A percentile compares a stretch with the other conserved stretches of the same genome.
These are phyloP conservation scores for Colletotrichum nymphaeae DNA, from an alignment of 2,329 filamentous ascomycete species.

Conservation along the genomic window DNA sequence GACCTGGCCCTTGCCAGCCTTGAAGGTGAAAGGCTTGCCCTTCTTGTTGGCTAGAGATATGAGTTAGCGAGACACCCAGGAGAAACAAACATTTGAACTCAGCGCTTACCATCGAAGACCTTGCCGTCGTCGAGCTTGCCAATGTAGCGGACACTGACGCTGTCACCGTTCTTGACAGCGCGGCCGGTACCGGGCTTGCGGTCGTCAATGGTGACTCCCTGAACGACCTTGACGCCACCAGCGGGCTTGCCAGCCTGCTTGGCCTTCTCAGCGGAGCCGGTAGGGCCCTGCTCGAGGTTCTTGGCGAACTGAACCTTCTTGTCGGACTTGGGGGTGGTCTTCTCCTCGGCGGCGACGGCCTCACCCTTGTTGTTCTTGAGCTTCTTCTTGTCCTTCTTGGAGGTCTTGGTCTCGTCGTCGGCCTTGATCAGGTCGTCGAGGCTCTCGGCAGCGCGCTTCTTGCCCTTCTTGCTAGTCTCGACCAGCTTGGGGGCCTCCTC, in stretches of 20 bases:
- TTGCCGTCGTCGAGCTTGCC: constrained; percentile 96
- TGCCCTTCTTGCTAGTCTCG: constrained; percentile 71
- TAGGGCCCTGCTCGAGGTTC: constrained; percentile 97
- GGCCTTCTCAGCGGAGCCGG: constrained; percentile 69
- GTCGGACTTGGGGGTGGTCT: constrained; percentile 71
- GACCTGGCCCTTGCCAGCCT: constrained; percentile 92
- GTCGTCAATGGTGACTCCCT: constrained; percentile 94
- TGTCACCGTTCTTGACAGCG: constrained; percentile 89
- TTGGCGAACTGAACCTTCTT: constrained; percentile 99
- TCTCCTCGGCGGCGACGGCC: constrained; percentile 72
- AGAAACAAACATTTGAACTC: constrained; percentile 54
- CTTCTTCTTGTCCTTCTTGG: constrained; percentile 99
- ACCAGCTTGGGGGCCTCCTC: constrained; percentile 75
- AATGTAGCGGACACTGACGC: constrained; percentile 95
- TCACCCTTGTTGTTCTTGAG: constrained; percentile 98
- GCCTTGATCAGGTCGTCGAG: constrained; percentile 89
- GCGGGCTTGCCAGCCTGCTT: constrained; percentile 51
- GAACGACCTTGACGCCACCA: constrained; percentile 80
- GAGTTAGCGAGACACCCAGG: constrained; percentile 25
- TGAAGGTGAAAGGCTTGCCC: constrained; percentile 97
- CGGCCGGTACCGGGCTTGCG: constrained; percentile 90
- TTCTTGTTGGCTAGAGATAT: constrained; percentile 87
- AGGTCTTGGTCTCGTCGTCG: constrained; percentile 79
- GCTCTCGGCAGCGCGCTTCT: constrained; percentile 87
- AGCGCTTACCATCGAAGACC: constrained; percentile 86